Evolutionary conservation across 345 rosid genomes (phyloP), one percentile per base, ranked within the genome.

Genomic region (Dipteronia sinensis): DNA sequence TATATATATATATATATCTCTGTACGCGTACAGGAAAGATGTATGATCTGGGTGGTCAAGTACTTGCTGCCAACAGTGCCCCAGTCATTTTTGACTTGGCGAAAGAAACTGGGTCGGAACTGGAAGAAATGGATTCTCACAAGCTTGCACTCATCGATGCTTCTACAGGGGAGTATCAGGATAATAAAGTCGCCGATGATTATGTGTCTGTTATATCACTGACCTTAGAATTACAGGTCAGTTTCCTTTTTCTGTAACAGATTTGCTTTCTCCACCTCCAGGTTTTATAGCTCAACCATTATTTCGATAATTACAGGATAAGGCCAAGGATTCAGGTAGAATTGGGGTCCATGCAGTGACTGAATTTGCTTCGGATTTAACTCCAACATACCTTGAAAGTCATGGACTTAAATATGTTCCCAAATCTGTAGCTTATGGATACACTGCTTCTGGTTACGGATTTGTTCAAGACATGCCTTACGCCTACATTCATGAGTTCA

Each of bases 31-130:
- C 85, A 90, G 94, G 94, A 66, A 89, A 80, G 73, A 82, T 84
- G 64, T 90, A 90, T 77, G 94, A 89, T 78, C 82, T 90, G 71
- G 92, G 94, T 17, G 94, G 94, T 67, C 94, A 90, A 84, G 94
- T 90, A 78, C 88, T 89, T 19, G 94, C 94, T 13, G 90, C 90
- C 25, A 90, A 90, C 69, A 87, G 91, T 19, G 91, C 94, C 42
- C 94, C 94, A 0, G 82, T 76, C 59, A 85, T 87, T 47, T 90
- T 89, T 81, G 89, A 89, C 78, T 70, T 90, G 85, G 94, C 89
- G 2, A 87, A 87, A 72, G 91, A 90, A 70, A 76, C 83, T 25
- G 86, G 85, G 1, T 76, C 86, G 56, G 89, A 89, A 75, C 62
- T 89, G 59, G 92, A 81, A 78, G 89, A 89, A 80, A 88, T 87